Base-by-base conservation (phyloP, 441 rosid species). In the Pelargonium fulgidum region DNA sequence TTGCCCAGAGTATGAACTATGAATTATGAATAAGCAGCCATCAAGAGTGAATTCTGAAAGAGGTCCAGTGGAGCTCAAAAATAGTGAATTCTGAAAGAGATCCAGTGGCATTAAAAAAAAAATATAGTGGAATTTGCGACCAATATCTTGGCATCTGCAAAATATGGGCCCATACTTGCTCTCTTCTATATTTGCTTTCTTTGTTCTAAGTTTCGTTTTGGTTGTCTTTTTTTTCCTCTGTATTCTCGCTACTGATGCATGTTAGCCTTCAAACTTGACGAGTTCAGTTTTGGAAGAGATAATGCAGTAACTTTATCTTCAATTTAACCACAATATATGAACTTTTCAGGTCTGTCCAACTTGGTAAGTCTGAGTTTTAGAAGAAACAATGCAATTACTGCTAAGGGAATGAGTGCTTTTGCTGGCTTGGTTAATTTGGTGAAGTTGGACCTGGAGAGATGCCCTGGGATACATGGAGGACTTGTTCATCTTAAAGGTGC, bases 361-460 rank as follows among this genome's bases (percentile, higher is more conserved):
- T 81, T 93, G 86, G 85, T 85, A 66, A 76, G 86, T 68, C 73
- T 93, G 80, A 87, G 93, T 78, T 93, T 82, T 73, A 85, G 89
- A 79, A 85, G 87, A 56, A 91, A 86, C 71, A 71, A 73, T 72
- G 80, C 83, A 12, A 82, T 93, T 77, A 83, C 95, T 44, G 87
- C 92, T 0, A 70, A 82, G 44, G 97, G 97, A 73, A 80, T 91
- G 93, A 78, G 59, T 36, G 87, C 84, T 42, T 82, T 93, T 36
- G 68, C 95, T 75, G 81, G 81, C 73, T 88, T 91, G 71, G 81
- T 83, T 67, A 88, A 93, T 83, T 79, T 93, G 85, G 76, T 68
- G 78, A 85, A 87, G 71, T 66, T 93, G 82, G 96, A 93, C 79
- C 81, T 93, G 78, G 97, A 91, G 81, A 85, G 92, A 77, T 93